Evolutionary conservation across 257 asterid genomes (phyloP).

Genomic region (Solanum tarapatanum): DNA sequence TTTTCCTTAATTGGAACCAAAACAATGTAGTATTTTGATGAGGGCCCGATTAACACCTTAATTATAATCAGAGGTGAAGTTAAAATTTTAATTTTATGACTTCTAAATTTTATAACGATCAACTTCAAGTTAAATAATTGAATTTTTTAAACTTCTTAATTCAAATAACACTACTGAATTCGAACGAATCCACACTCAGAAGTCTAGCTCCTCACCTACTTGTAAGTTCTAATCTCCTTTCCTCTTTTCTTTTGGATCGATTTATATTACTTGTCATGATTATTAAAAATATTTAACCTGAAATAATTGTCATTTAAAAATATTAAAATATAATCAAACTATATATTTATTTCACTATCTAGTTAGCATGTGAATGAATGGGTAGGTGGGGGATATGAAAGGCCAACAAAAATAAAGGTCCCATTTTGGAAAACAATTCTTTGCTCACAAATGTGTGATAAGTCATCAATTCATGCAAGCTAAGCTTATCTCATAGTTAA

Average conservation of each 20-base stretch:
- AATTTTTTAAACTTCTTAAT: no score
- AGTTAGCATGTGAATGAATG: background rate
- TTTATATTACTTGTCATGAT: background rate
- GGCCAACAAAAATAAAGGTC: background rate
- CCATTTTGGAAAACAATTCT: background rate
- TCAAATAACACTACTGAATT: no score
- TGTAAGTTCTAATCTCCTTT: background rate
- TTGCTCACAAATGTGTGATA: background rate
- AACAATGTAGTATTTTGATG: background rate
- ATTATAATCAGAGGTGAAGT: no score
- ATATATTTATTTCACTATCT: background rate
- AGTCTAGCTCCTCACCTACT: background rate
- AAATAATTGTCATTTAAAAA: background rate
- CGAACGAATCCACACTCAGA: no score
- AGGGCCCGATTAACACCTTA: accelerated
- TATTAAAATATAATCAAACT: background rate
- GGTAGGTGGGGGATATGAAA: background rate
- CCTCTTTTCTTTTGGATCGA: background rate
- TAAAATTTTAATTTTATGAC: no score
- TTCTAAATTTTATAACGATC: background rate
- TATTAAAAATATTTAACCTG: background rate
- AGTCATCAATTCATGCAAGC: background rate
- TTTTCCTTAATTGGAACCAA: background rate
- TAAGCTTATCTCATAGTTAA: background rate
- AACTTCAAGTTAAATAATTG: no score